phyloP scores from a whole-genome alignment of 1,284 basidiomycete genomes.

The Apiotrichum brassicae region DNA sequence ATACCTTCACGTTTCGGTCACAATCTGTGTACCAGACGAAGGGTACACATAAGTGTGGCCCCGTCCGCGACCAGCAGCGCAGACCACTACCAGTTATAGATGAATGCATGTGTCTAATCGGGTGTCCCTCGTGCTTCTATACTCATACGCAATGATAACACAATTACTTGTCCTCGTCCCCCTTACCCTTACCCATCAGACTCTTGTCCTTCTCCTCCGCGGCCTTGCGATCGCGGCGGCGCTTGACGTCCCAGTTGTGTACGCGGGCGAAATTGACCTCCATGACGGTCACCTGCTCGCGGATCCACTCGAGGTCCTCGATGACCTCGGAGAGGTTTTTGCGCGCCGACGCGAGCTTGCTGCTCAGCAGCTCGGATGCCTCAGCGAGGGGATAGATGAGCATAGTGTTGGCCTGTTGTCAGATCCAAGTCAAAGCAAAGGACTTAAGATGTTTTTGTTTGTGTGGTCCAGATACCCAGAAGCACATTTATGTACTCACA shows the following conservation, averaged over 20 bases:
- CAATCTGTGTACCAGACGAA: too few relatives aligned
- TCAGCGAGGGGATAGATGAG: slow-evolving; percentile 82
- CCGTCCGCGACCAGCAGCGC: too few relatives aligned
- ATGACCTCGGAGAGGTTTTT: slow-evolving; percentile 62
- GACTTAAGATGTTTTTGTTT: too few relatives aligned
- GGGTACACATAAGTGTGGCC: too few relatives aligned
- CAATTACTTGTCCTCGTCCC: too few relatives aligned
- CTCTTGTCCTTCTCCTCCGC: slow-evolving; percentile 1
- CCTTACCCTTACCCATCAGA: not conserved
- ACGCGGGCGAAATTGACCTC: slow-evolving; percentile 96
- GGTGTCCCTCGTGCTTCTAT: too few relatives aligned
- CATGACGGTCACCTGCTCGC: slow-evolving; percentile 95
- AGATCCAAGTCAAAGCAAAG: not conserved
- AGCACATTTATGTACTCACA: slow-evolving; percentile 53
- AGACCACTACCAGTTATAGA: too few relatives aligned
- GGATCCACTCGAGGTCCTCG: slow-evolving; percentile 86
- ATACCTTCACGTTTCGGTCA: too few relatives aligned
- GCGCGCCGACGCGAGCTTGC: slow-evolving; percentile 73
- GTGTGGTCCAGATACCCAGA: too few relatives aligned
- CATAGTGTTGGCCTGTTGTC: slow-evolving; percentile 87
- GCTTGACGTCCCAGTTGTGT: slow-evolving; percentile 62
- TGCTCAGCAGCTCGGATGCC: slow-evolving; percentile 67
- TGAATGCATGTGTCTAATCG: too few relatives aligned
- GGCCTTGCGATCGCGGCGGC: slow-evolving; percentile 19
- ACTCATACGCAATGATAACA: too few relatives aligned